Conservation (phyloP, 2,329 filamentous ascomycete genomes). For the Phyllosticta citriasiana region DNA sequence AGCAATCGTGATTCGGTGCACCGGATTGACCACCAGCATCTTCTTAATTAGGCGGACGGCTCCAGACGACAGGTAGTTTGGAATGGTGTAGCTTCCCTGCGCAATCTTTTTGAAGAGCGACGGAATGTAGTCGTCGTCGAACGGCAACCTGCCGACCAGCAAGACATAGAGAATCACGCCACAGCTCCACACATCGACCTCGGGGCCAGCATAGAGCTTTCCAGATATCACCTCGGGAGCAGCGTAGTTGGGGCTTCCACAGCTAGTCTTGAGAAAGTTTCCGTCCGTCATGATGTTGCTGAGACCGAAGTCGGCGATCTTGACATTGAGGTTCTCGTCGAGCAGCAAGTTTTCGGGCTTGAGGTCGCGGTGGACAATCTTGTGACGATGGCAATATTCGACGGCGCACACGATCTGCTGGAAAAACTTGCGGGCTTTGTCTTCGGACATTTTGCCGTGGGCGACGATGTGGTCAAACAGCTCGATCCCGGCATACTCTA, state of each 20-base stretch:
- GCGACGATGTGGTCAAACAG: constrained; percentile 97
- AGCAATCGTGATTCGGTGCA: constrained; percentile 85
- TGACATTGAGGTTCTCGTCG: constrained; percentile 93
- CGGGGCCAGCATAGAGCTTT: constrained; percentile 92
- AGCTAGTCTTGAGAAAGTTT: constrained; percentile 97
- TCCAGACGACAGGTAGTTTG: constrained; percentile 79
- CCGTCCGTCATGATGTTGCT: constrained; percentile 99
- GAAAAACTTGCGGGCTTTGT: constrained; percentile 93
- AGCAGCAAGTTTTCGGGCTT: constrained; percentile 96
- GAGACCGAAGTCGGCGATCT: constrained; percentile 96
- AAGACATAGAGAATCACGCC: constrained; percentile 71
- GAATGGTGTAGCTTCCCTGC: constrained; percentile 84
- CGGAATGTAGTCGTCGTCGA: constrained; percentile 97
- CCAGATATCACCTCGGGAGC: constrained; percentile 96
- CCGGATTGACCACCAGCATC: constrained; percentile 92
- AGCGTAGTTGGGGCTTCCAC: constrained; percentile 95
- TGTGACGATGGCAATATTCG: constrained; percentile 97
- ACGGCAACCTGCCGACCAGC: constrained; percentile 64
- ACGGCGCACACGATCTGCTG: constrained; percentile 98
- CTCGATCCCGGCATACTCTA: constrained; percentile 94
- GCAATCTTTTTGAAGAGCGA: constrained; percentile 97
- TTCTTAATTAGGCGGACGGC: constrained; percentile 75
- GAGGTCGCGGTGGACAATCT: constrained; percentile 94
- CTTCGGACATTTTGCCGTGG: constrained; percentile 82
- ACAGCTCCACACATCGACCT: constrained; percentile 97